Evolutionary conservation across 345 rosid species (phyloP).

Genomic region (Camelina sativa): DNA sequence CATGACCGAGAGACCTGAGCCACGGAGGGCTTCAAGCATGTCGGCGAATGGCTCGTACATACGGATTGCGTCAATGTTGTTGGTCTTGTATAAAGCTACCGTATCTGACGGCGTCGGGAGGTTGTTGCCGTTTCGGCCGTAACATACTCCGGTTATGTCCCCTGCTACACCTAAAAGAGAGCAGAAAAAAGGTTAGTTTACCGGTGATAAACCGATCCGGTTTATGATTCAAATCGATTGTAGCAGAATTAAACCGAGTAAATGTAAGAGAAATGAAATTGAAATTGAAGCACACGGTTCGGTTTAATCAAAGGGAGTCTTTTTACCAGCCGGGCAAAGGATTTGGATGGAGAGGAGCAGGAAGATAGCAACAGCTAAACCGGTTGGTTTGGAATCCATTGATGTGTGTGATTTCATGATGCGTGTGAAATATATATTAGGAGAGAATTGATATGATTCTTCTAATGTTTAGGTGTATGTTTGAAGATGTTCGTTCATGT

Average conservation of each 20-base stretch:
- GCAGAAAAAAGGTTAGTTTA: neutral
- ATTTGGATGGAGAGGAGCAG: constrained; percentile 19
- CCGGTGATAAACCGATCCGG: constrained; percentile 1
- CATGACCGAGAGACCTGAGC: constrained; percentile 38
- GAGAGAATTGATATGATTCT: neutral
- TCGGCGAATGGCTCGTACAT: constrained; percentile 47
- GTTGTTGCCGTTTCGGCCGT: constrained; percentile 49
- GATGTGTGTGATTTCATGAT: constrained; percentile 1
- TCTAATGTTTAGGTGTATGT: neutral
- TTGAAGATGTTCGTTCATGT: neutral
- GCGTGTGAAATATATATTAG: neutral
- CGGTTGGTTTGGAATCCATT: constrained; percentile 27
- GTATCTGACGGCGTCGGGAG: constrained; percentile 50
- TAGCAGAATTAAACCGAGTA: neutral
- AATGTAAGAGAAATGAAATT: too few species aligned
- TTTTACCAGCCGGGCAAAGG: constrained; percentile 12
- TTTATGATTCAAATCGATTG: neutral
- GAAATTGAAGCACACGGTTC: neutral
- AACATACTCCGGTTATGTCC: constrained; percentile 43
- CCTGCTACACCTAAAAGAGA: constrained; percentile 18
- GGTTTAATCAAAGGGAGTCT: neutral
- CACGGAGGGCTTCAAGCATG: constrained; percentile 43
- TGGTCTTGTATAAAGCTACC: constrained; percentile 40
- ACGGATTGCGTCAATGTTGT: constrained; percentile 35
- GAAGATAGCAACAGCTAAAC: neutral